phyloP scores from a whole-genome alignment of 1,284 basidiomycete species.

The Trametes polyzona region DNA sequence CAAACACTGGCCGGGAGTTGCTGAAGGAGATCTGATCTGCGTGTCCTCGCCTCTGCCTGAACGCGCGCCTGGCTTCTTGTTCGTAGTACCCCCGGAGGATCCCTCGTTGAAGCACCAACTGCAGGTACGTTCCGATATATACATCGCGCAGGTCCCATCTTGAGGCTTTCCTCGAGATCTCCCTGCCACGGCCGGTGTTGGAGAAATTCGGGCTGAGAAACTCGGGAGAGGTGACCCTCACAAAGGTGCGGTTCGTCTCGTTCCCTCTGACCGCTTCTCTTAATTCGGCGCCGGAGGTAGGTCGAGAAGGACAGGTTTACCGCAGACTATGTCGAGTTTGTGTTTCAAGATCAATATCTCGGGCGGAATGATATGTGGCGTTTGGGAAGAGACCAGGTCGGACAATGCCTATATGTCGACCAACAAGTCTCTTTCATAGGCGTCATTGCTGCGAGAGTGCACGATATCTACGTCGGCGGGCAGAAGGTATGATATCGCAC shows the following conservation, averaged over 20 bases:
- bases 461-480: constrained; percentile 71
- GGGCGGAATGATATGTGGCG: constrained; percentile 95
- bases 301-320: constrained; percentile 66
- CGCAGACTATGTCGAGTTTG: constrained; percentile 86
- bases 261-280: background rate
- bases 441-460: constrained; percentile 78
- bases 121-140: constrained; percentile 48
- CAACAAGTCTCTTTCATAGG: constrained; percentile 81
- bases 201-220: constrained; percentile 73
- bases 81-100: constrained; percentile 68
- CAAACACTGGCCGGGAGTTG: constrained; percentile 73
- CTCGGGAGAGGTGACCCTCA: constrained; percentile 69
- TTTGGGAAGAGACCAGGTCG: constrained; percentile 74
- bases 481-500: constrained; percentile 50
- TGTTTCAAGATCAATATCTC: constrained; percentile 91
- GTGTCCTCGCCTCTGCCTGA: constrained; percentile 51
- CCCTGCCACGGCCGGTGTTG: constrained; percentile 69
- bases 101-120: constrained; percentile 60
- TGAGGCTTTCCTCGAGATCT: constrained; percentile 52
- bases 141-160: background rate
- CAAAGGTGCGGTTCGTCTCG: constrained; percentile 51
- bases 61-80: constrained; percentile 59
- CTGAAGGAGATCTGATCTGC: constrained; percentile 71
- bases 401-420: constrained; percentile 73
- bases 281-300: constrained; percentile 41